phyloP scores from a whole-genome alignment of 306 rosid genomes.

The Cucurbita moschata region DNA sequence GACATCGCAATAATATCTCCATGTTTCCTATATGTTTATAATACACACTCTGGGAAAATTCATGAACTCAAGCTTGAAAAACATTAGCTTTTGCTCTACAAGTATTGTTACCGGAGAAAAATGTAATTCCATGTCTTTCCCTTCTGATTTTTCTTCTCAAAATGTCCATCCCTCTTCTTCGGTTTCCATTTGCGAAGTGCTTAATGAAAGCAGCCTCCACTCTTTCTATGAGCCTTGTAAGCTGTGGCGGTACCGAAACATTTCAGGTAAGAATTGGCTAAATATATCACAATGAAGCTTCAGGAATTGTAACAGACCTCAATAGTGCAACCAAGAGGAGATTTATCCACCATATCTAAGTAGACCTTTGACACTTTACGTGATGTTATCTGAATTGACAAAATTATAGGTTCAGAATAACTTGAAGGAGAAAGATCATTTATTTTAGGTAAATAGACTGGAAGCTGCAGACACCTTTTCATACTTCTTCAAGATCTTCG shows the following conservation, averaged over 20 bases:
- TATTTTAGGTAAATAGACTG: neutral
- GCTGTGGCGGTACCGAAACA: conserved; percentile 23
- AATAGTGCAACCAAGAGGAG: conserved; percentile 39
- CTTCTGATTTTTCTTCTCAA: conserved; percentile 34
- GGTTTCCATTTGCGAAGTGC: conserved; percentile 42
- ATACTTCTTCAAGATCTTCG: conserved; percentile 80
- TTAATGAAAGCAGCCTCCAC: conserved; percentile 50
- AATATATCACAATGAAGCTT: neutral
- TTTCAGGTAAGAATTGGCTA: neutral
- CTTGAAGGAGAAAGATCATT: neutral
- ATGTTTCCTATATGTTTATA: neutral
- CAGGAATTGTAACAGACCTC: conserved; percentile 27
- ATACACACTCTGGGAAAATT: neutral
- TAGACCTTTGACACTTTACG: conserved; percentile 47
- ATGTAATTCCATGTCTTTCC: conserved; percentile 39
- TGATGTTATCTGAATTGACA: conserved; percentile 24
- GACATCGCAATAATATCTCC: neutral
- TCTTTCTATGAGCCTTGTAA: conserved; percentile 44
- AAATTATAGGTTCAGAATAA: neutral
- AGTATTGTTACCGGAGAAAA: conserved; percentile 27
- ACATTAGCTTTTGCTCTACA: neutral
- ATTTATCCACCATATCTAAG: conserved; percentile 54
- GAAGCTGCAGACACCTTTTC: conserved; percentile 40
- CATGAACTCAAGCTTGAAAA: neutral
- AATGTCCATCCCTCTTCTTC: conserved; percentile 27